Percentiles rank a stretch among this genome's conserved stretches.
Evolutionary conservation across 1,139 yeast species (phyloP).

Genomic region (Spathaspora jeffriesii): DNA sequence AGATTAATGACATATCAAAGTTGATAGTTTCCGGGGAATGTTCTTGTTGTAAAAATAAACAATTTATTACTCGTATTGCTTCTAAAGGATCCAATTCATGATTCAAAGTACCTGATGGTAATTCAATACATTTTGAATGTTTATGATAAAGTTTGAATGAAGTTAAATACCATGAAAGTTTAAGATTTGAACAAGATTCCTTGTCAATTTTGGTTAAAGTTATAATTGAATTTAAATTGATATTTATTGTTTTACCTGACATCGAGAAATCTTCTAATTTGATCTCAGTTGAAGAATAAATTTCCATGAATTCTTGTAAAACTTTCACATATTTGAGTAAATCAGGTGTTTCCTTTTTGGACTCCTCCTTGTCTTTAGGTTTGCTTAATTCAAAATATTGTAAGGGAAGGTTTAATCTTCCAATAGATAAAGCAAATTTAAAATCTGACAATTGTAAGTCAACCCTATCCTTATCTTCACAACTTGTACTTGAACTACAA

Average conservation of each 20-base stretch:
- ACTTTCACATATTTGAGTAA: slow-evolving; percentile 9
- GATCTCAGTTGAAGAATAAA: slow-evolving; percentile 17
- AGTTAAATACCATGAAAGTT: slow-evolving; percentile 19
- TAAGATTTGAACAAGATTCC: slow-evolving; percentile 7
- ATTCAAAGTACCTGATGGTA: slow-evolving; percentile 35
- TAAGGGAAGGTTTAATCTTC: slow-evolving; percentile 27
- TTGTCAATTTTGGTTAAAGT: slow-evolving; percentile 15
- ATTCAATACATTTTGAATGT: slow-evolving; percentile 31
- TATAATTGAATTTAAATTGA: slow-evolving; percentile 20
- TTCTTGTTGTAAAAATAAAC: slow-evolving; percentile 12
- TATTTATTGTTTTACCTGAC: slow-evolving; percentile 16
- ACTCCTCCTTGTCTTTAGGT: not conserved
- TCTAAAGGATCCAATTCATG: slow-evolving; percentile 23
- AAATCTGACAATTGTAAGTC: slow-evolving; percentile 18
- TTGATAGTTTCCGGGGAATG: slow-evolving; percentile 14
- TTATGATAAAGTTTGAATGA: slow-evolving; percentile 30
- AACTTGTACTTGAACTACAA: slow-evolving; percentile 25
- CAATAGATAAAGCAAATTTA: slow-evolving; percentile 20
- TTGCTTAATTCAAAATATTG: slow-evolving; percentile 16
- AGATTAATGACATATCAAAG: slow-evolving; percentile 18
- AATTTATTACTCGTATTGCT: slow-evolving; percentile 11
- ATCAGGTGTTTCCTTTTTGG: slow-evolving; percentile 4
- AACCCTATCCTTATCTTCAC: slow-evolving; percentile 16
- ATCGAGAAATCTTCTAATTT: slow-evolving; percentile 34
- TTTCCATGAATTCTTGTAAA: slow-evolving; percentile 9